Evolutionary conservation across 2,329 filamentous ascomycete genomes (phyloP).

Genomic region (Colletotrichum graminicola): DNA sequence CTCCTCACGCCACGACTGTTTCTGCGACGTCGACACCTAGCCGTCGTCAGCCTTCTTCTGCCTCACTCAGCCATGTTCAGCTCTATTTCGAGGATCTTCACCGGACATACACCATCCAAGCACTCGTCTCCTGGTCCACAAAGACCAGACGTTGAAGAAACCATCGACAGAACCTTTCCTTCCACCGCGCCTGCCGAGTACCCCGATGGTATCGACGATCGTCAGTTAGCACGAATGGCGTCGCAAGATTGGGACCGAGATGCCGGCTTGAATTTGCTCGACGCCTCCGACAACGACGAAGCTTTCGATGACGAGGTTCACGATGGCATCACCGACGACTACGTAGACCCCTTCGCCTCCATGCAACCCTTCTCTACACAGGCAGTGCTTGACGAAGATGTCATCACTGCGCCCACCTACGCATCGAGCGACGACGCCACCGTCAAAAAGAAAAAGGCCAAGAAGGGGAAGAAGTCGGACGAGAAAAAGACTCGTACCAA

Average conservation of each 20-base stretch:
- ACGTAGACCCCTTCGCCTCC: conserved; percentile 31
- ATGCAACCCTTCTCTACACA: conserved; percentile 38
- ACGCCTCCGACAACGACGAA: neutral
- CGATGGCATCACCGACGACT: conserved; percentile 27
- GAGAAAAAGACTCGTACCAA: conserved; percentile 12
- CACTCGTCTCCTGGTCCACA: conserved; percentile 35
- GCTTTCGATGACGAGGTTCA: neutral
- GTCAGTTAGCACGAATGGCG: conserved; percentile 9
- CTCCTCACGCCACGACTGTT: neutral
- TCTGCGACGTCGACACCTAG: neutral
- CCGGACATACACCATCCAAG: conserved; percentile 23
- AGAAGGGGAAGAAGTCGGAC: conserved; percentile 24
- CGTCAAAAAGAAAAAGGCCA: conserved; percentile 17
- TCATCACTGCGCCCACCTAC: neutral
- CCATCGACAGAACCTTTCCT: neutral
- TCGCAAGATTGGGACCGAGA: conserved; percentile 10
- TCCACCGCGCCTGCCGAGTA: conserved; percentile 33
- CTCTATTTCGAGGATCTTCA: conserved; percentile 33
- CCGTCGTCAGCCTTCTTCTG: neutral
- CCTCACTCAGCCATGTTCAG: conserved; percentile 24
- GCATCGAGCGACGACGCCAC: conserved; percentile 3
- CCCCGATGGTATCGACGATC: conserved; percentile 15
- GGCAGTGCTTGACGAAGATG: neutral
- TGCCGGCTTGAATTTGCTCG: neutral
- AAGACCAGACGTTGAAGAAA: conserved; percentile 16